phyloP scores from a whole-genome alignment of 305 asterid genomes.

The Andrographis paniculata region DNA sequence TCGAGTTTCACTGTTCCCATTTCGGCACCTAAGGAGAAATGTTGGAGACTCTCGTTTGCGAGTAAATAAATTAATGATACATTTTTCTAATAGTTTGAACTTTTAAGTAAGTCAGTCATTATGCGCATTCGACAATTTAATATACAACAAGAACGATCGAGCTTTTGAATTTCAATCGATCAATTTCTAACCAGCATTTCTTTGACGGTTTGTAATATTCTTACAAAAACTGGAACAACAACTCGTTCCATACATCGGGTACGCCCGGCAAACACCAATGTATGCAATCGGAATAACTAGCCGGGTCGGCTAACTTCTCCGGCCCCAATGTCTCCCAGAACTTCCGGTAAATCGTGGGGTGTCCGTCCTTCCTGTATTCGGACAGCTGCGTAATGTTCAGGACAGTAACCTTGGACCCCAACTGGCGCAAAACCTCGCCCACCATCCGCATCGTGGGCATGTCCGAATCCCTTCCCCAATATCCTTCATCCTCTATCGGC shows the following conservation, averaged over 20 bases:
- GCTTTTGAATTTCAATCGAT: too few species aligned
- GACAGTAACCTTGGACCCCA: constrained; percentile 55
- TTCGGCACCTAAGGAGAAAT: too few species aligned
- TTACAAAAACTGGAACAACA: constrained; percentile 62
- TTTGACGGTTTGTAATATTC: too few species aligned
- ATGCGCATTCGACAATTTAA: too few species aligned
- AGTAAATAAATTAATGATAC: too few species aligned
- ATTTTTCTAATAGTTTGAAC: too few species aligned
- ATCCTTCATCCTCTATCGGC: constrained; percentile 45
- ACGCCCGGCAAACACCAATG: constrained; percentile 98
- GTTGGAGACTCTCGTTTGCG: too few species aligned
- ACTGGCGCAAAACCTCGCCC: constrained; percentile 37
- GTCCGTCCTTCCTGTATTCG: constrained; percentile 84
- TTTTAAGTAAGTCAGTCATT: too few species aligned
- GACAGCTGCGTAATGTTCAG: constrained; percentile 84
- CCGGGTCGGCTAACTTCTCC: constrained; percentile 44
- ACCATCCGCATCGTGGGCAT: constrained; percentile 67
- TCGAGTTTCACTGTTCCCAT: too few species aligned
- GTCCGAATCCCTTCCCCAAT: constrained; percentile 75
- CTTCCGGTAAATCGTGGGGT: constrained; percentile 80
- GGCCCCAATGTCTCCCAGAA: constrained; percentile 79
- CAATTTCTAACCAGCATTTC: not conserved
- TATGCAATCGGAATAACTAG: constrained; percentile 77
- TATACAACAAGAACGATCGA: too few species aligned
- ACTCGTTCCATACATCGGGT: constrained; percentile 81